Evolutionary conservation across 2,329 filamentous ascomycete genomes (phyloP).

Genomic region (Paraphoma sp.): DNA sequence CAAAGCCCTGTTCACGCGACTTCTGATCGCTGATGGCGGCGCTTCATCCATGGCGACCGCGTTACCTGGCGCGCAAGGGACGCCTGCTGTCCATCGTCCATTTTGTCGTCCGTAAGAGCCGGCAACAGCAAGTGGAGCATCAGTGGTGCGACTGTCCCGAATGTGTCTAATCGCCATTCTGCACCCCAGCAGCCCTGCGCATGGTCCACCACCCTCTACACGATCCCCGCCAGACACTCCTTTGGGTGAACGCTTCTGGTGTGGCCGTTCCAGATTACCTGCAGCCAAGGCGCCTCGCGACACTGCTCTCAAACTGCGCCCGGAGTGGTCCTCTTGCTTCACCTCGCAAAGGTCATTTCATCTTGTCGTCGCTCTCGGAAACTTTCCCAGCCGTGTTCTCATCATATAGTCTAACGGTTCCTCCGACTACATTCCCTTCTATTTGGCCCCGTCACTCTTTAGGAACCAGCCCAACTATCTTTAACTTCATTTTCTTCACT

Average conservation of each 20-base stretch:
- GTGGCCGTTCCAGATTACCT: conserved; percentile 49
- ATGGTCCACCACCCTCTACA: conserved; percentile 39
- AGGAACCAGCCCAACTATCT: conserved; percentile 38
- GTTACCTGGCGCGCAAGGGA: conserved; percentile 41
- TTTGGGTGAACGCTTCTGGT: conserved; percentile 49
- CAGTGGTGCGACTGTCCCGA: conserved; percentile 31
- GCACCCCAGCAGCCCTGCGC: conserved; percentile 43
- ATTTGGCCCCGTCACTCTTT: conserved; percentile 51
- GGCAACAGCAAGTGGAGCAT: conserved; percentile 19
- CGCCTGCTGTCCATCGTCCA: conserved; percentile 32
- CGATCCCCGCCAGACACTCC: conserved; percentile 35
- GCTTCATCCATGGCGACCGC: conserved; percentile 25
- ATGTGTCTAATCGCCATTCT: conserved; percentile 37
- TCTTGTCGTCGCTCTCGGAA: conserved; percentile 40
- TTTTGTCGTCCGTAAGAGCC: conserved; percentile 26
- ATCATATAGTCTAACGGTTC: conserved; percentile 46
- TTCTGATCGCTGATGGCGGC: conserved; percentile 18
- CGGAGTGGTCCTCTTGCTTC: conserved; percentile 46
- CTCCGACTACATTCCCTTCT: conserved; percentile 39
- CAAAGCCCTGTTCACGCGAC: conserved; percentile 12
- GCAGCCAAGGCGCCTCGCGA: conserved; percentile 50
- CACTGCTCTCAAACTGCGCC: conserved; percentile 47
- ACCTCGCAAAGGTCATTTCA: conserved; percentile 40
- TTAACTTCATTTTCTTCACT: conserved; percentile 39
- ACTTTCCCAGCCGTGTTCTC: conserved; percentile 36